Evolutionary conservation across 2,329 filamentous ascomycete genomes (phyloP), one percentile per base, ranked within the genome.

Genomic region (Lomentospora prolificans): DNA sequence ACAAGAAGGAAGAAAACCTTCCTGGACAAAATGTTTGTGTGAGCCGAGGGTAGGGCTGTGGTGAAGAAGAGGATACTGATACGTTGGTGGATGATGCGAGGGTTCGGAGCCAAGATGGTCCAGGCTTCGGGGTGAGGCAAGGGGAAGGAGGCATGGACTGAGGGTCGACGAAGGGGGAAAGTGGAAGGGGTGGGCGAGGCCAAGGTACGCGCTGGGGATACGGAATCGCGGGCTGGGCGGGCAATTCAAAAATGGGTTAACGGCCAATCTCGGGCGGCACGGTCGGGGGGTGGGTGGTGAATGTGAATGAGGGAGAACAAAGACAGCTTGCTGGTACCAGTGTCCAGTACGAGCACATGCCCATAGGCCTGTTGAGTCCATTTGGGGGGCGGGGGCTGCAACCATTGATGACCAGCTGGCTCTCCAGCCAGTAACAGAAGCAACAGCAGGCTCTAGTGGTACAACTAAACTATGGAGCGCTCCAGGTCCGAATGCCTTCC

Each of bases 181-280:
- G 44, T 48, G 44, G 22, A 19, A 48, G 22, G 44, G 44, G 44
- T 17, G 17, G 22, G 22, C 22, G 17, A 48, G 44, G 22, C 44
- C 17, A 22, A 25, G 17, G 44, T 22, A 25, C 44, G 30, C 30
- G 30, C 30, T 33, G 30, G 30, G 30, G 30, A 12, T 12, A 33
- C 30, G 7, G 30, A 33, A 33, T 33, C 30, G 22, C 44, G 44
- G 44, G 22, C 44, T 48, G 44, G 44, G 22, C 22, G 44, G 44
- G 24, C 44, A 25, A 48, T n/a, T 48, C 44, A 22, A 25, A 48
- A 48, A 48, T 48, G 22, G 44, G 44, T 48, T 48, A 12, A 25
- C 44, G 44, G 44, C 22, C 44, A 48, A 48, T 48, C 22, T 48
- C 44, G 44, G 44, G 44, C 44, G 44, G 44, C 17, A 48, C 17